Evolutionary conservation across 805 yeast species (phyloP).

Genomic region (Lipomyces mesembrius): DNA sequence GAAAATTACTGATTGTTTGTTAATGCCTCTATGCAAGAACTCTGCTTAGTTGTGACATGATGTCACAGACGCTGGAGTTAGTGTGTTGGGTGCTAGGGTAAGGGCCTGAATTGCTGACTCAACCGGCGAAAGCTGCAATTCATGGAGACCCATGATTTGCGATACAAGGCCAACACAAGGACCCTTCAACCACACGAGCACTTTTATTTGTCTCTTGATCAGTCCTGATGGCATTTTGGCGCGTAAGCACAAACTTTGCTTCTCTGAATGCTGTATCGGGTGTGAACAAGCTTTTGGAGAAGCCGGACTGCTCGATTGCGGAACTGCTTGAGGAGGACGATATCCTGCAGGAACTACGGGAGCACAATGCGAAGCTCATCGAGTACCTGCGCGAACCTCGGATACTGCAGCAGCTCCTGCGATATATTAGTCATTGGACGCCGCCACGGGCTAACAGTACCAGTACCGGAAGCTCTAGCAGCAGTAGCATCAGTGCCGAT

Average conservation of each 20-base stretch:
- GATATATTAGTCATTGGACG: slow-evolving; percentile 52
- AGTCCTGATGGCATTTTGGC: slow-evolving; percentile 59
- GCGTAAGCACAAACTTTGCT: slow-evolving; percentile 52
- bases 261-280: slow-evolving; percentile 53
- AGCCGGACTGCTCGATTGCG: slow-evolving; percentile 49
- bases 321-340: slow-evolving; percentile 77
- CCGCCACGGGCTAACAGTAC: slow-evolving; percentile 24
- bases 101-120: not conserved
- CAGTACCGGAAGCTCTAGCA: not conserved
- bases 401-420: slow-evolving; percentile 68
- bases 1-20: not conserved
- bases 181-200: not conserved
- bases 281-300: slow-evolving; percentile 49
- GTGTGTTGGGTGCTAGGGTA: not conserved
- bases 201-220: not conserved
- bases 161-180: not conserved
- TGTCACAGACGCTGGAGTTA: not conserved
- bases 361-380: slow-evolving; percentile 73
- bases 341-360: slow-evolving; percentile 69
- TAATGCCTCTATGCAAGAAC: not conserved
- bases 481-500: slow-evolving; percentile 3
- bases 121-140: not conserved
- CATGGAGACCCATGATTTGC: not conserved
- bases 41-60: not conserved
- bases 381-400: slow-evolving; percentile 82